Evolutionary conservation across 2,329 filamentous ascomycete species (phyloP).

Genomic region (Phoma herbarum): DNA sequence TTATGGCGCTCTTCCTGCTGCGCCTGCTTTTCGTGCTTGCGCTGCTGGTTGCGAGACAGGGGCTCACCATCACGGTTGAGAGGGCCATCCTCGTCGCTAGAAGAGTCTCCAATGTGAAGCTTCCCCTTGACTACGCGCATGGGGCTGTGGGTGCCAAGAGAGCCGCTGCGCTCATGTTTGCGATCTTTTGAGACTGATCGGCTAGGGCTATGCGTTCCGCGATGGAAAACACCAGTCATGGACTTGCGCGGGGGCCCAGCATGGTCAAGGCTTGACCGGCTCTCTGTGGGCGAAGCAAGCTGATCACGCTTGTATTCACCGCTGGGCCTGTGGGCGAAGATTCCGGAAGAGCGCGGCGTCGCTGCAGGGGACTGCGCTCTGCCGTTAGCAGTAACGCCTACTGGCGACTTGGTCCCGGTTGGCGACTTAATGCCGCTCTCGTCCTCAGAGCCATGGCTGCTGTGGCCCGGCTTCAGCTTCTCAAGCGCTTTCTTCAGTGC

Average conservation of each 20-base stretch:
- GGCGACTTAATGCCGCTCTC: slow-evolving; percentile 46
- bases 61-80: slow-evolving; percentile 61
- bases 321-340: slow-evolving; percentile 44
- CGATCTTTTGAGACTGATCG: slow-evolving; percentile 35
- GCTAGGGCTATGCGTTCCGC: slow-evolving; percentile 48
- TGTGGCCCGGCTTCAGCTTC: slow-evolving; percentile 53
- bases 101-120: slow-evolving; percentile 47
- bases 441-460: slow-evolving; percentile 47
- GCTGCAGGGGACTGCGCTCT: slow-evolving; percentile 32
- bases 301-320: slow-evolving; percentile 47
- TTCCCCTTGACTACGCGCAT: slow-evolving; percentile 53
- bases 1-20: slow-evolving; percentile 56
- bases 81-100: slow-evolving; percentile 50
- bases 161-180: slow-evolving; percentile 37
- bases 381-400: slow-evolving; percentile 33
- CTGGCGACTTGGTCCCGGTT: slow-evolving; percentile 34
- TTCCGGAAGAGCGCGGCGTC: slow-evolving; percentile 41
- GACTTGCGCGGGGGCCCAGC: slow-evolving; percentile 32
- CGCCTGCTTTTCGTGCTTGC: slow-evolving; percentile 58
- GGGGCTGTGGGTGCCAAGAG: slow-evolving; percentile 46
- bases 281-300: slow-evolving; percentile 39
- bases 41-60: slow-evolving; percentile 60
- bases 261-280: slow-evolving; percentile 43
- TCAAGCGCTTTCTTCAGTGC: slow-evolving; percentile 58
- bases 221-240: slow-evolving; percentile 48